These are phyloP conservation scores for Sugiyamaella pinicola DNA, from an alignment of 1,139 yeast genomes.

Conservation along the genomic window DNA sequence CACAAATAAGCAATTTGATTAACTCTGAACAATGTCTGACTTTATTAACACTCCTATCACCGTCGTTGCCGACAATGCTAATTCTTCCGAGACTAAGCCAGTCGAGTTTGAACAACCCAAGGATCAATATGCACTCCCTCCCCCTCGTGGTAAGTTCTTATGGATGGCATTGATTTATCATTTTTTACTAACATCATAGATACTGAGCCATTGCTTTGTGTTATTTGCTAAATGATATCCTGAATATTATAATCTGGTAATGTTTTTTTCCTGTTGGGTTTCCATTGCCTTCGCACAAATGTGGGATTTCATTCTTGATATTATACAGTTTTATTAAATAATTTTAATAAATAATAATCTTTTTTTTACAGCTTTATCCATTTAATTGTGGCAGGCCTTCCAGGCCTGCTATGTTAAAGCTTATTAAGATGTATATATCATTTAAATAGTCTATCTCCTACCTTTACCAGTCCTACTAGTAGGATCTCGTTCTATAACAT, in stretches of 20 bases:
- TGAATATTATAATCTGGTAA: slow-evolving; percentile 7
- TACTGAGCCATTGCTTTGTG: slow-evolving; percentile 17
- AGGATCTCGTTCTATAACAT: slow-evolving; percentile 79
- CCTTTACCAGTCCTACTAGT: slow-evolving; percentile 35
- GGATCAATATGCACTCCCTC: slow-evolving; percentile 25
- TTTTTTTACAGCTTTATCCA: no score
- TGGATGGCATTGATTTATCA: neutral
- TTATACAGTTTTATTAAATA: neutral
- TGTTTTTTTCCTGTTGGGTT: slow-evolving; percentile 9
- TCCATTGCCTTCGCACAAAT: slow-evolving; percentile 10
- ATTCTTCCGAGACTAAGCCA: slow-evolving; percentile 20
- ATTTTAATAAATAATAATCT: neutral
- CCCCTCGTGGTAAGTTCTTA: slow-evolving; percentile 20
- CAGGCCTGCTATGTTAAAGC: neutral
- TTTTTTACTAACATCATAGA: neutral
- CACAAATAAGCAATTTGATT: neutral
- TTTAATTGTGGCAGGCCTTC: neutral
- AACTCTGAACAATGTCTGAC: slow-evolving; percentile 22
- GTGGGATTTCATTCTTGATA: slow-evolving; percentile 4
- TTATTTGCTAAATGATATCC: slow-evolving; percentile 7
- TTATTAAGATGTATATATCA: neutral
- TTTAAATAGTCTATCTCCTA: slow-evolving; percentile 26
- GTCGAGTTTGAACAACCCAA: slow-evolving; percentile 26
- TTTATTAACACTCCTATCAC: slow-evolving; percentile 17
- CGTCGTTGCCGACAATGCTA: slow-evolving; percentile 17